Evolutionary conservation across 805 yeast genomes (phyloP), one percentile per base, ranked within the genome.

Genomic region (Candida chauliodis): DNA sequence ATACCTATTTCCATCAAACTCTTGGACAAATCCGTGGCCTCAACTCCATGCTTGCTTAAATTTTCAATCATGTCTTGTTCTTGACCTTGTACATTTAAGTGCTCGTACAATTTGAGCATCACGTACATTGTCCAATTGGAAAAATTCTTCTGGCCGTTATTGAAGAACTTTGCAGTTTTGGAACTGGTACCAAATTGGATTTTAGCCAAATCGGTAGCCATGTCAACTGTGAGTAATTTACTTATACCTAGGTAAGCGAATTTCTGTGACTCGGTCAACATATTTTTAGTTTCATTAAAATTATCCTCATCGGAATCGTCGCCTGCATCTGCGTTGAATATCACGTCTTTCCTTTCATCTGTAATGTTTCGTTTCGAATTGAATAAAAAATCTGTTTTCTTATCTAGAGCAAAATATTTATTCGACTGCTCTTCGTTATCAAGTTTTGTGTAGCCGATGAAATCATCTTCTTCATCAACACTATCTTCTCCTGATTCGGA

Each of bases 221-320:
- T 78, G 15, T 84, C 85, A 17, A 84, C 85, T 37, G 81, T 74
- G 5, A 84, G 71, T 24, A 93, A 73, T 48, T 85, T 83, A 7
- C 84, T 79, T 8, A 91, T 70, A 0, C 96, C 98, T 5, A 85
- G 84, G 54, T 93, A 93, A 2, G 98, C 98, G 44, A 90, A 82
- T 51, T 86, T 82, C 57, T 93, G 96, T 11, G 83, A 69, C 13
- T 88, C 98, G 6, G 79, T 71, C 11, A 93, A 70, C 77, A 93
- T 76, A 17, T 79, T 76, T 55, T 81, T 87, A 4, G 97, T 93
- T 1, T 91, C 75, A 38, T 78, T 77, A 46, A 93, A 65, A 40
- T 90, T 95, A 32, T 76, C 78, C n/a, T 62, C 60, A 19, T 57
- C 57, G 21, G 65, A 81, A 30, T 68, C 76, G 44, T 44, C 46